phyloP scores from a whole-genome alignment of 1,139 yeast genomes.

The Geotrichum siamense region DNA sequence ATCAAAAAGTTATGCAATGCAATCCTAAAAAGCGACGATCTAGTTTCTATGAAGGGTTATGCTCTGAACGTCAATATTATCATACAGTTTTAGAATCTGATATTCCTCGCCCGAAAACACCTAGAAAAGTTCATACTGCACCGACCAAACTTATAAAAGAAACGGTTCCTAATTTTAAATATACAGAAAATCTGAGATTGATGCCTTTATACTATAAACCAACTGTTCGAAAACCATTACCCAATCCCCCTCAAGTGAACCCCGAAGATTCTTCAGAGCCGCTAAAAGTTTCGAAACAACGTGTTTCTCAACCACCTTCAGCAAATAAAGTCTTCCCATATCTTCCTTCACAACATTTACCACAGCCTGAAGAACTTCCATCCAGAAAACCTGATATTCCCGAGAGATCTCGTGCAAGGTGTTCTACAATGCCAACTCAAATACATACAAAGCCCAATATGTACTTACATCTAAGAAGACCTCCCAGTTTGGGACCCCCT shows the following conservation, averaged over 20 bases:
- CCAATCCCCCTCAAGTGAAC: background rate
- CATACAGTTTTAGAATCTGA: constrained; percentile 3
- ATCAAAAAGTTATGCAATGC: background rate
- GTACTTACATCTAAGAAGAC: background rate
- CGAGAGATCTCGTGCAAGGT: background rate
- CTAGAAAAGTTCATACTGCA: constrained; percentile 12
- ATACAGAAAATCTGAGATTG: background rate
- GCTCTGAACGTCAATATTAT: constrained; percentile 9
- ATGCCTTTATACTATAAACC: background rate
- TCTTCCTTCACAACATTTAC: background rate
- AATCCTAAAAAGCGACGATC: background rate
- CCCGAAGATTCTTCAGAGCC: background rate
- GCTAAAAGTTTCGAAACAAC: background rate
- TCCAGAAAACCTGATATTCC: constrained; percentile 4
- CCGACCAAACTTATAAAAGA: constrained; percentile 3
- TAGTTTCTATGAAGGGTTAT: constrained; percentile 15
- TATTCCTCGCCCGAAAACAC: constrained; percentile 11
- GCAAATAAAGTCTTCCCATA: background rate
- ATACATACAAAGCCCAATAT: too few species aligned
- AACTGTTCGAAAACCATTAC: background rate
- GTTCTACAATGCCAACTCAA: background rate
- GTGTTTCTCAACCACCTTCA: background rate
- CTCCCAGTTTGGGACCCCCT: too few species aligned
- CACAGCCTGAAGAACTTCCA: background rate
- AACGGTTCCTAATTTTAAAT: background rate